Conservation (phyloP, 1,284 basidiomycete genomes). For the Leccinum pachyderme region DNA sequence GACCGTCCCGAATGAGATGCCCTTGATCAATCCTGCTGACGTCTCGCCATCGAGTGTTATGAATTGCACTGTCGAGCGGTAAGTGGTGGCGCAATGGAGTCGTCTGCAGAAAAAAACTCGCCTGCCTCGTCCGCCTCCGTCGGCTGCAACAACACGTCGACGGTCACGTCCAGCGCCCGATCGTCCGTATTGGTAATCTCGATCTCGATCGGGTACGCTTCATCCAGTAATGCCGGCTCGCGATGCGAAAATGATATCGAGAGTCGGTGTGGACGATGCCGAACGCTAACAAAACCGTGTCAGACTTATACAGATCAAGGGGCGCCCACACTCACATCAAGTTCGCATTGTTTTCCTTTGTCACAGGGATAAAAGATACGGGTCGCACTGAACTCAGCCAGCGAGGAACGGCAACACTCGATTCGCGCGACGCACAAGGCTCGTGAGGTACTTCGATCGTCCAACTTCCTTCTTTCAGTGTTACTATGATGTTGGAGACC, state of each 20-base stretch:
- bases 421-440: not conserved
- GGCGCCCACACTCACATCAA: not conserved
- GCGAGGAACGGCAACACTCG: not conserved
- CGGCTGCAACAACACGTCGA: not conserved
- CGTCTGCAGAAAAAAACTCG: not conserved
- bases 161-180: not conserved
- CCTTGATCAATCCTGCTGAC: conserved; percentile 73
- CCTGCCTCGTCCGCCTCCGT: not conserved
- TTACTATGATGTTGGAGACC: not conserved
- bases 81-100: no score
- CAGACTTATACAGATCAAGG: not conserved
- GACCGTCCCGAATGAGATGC: conserved; percentile 61
- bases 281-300: not conserved
- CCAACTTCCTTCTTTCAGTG: not conserved
- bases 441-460: not conserved
- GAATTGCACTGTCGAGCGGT: conserved; percentile 49
- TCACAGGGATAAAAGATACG: not conserved
- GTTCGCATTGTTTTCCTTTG: not conserved
- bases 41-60: conserved; percentile 60
- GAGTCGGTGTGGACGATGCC: not conserved
- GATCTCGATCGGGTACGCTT: not conserved
- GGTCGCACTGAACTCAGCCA: not conserved
- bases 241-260: not conserved
- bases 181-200: not conserved
- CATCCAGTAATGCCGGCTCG: not conserved